A percentile compares a stretch with the other conserved stretches of the same genome.
Conservation (phyloP, 176 grass and related monocot genomes). For the Poa pratensis region DNA sequence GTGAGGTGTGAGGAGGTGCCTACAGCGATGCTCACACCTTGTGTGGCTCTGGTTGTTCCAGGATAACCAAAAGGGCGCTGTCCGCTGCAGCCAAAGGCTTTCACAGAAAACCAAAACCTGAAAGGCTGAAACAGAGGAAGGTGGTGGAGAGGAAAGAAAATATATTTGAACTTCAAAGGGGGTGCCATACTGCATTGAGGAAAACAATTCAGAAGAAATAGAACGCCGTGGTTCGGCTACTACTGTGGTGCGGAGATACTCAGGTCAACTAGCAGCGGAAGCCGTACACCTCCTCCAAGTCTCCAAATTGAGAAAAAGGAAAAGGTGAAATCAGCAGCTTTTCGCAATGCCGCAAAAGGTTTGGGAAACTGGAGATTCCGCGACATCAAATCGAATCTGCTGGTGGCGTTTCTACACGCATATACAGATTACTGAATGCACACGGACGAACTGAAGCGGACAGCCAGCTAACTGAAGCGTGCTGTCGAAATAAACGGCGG, state of each 20-base stretch:
- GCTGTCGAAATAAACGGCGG: neutral
- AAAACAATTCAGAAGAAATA: constrained; percentile 35
- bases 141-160: neutral
- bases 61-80: constrained; percentile 18
- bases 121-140: constrained; percentile 36
- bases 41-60: constrained; percentile 30
- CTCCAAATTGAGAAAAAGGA: constrained; percentile 51
- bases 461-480: neutral
- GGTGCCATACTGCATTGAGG: neutral
- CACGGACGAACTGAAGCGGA: neutral
- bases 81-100: constrained; percentile 12
- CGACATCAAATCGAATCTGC: constrained; percentile 44
- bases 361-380: constrained; percentile 26
- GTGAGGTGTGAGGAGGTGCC: constrained; percentile 9
- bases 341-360: constrained; percentile 43
- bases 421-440: neutral
- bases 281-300: constrained; percentile 43
- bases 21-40: constrained; percentile 1
- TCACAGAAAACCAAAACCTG: neutral
- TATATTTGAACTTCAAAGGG: constrained; percentile 26
- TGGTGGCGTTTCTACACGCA: constrained; percentile 10
- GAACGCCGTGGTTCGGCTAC: neutral
- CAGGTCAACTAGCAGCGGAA: neutral
- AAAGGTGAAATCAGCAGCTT: constrained; percentile 51
- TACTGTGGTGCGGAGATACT: constrained; percentile 32